A percentile compares a stretch with the other conserved stretches of the same genome.
Conservation (phyloP, 1,284 basidiomycete species). For the Erythrobasidium hasegawianum region DNA sequence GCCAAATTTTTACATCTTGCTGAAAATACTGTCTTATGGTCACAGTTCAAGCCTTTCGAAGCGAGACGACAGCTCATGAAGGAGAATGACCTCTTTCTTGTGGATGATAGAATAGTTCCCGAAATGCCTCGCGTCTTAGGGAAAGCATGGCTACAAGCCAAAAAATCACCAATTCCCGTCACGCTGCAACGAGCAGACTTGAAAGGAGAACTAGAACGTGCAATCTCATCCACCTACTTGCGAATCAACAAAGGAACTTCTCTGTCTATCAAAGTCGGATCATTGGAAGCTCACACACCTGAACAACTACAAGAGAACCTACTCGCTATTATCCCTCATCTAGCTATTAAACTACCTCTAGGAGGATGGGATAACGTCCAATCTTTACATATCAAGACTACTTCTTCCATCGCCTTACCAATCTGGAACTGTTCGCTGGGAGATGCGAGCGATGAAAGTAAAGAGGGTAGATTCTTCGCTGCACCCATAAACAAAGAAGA, state of each 20-base stretch:
- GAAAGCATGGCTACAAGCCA: constrained; percentile 85
- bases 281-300: constrained; percentile 63
- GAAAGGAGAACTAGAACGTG: constrained; percentile 81
- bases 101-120: constrained; percentile 85
- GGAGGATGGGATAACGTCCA: constrained; percentile 91
- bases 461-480: constrained; percentile 37
- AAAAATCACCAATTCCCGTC: constrained; percentile 94
- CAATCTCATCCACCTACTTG: constrained; percentile 88
- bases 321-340: constrained; percentile 69
- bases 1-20: not conserved
- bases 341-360: constrained; percentile 62
- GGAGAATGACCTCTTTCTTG: constrained; percentile 87
- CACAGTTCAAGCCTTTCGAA: constrained; percentile 77
- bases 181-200: constrained; percentile 74
- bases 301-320: constrained; percentile 76
- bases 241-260: constrained; percentile 88
- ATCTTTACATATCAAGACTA: constrained; percentile 85
- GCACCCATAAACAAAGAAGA: constrained; percentile 40
- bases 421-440: constrained; percentile 70
- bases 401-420: constrained; percentile 74
- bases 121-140: constrained; percentile 82
- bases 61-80: constrained; percentile 77
- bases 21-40: not conserved
- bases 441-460: constrained; percentile 46
- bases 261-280: constrained; percentile 67